These are phyloP conservation scores for Amorphotheca resinae DNA, from an alignment of 495 filamentous ascomycete species.

Conservation along the genomic window DNA sequence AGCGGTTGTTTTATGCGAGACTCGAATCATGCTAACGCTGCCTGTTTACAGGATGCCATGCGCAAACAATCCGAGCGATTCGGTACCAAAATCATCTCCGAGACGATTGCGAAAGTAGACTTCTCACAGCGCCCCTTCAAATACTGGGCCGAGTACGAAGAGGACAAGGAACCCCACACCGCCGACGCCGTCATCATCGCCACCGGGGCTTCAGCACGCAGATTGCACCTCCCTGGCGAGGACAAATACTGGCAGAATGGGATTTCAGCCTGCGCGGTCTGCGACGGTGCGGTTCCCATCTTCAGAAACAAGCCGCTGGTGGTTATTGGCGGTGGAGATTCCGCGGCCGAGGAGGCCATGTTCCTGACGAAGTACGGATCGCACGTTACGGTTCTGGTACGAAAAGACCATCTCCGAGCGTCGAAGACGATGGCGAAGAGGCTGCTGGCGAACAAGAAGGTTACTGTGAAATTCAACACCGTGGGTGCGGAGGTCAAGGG, in stretches of 20 bases:
- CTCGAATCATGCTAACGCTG: conserved; percentile 3
- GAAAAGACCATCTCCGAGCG: conserved; percentile 72
- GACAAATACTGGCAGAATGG: conserved; percentile 87
- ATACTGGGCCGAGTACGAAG: conserved; percentile 73
- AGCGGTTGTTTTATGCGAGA: not conserved
- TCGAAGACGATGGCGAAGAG: conserved; percentile 86
- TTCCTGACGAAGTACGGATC: conserved; percentile 97
- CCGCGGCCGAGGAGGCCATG: conserved; percentile 92
- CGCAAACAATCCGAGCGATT: conserved; percentile 80
- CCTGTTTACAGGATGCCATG: conserved; percentile 59
- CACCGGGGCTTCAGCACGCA: conserved; percentile 81
- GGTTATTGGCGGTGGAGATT: conserved; percentile 95
- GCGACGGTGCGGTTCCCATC: conserved; percentile 93
- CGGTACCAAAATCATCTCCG: conserved; percentile 80
- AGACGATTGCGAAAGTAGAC: conserved; percentile 86
- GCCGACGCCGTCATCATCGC: conserved; percentile 88
- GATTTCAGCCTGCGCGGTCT: conserved; percentile 93
- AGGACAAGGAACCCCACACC: conserved; percentile 63
- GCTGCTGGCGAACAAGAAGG: conserved; percentile 70
- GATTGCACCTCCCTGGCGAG: conserved; percentile 68
- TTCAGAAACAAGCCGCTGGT: conserved; percentile 92
- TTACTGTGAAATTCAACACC: conserved; percentile 75
- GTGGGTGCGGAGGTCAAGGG: conserved; percentile 73
- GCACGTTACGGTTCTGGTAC: conserved; percentile 86
- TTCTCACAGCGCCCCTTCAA: conserved; percentile 77